phyloP scores from a whole-genome alignment of 202 grass and related monocot genomes.

The Zoysia matrella region DNA sequence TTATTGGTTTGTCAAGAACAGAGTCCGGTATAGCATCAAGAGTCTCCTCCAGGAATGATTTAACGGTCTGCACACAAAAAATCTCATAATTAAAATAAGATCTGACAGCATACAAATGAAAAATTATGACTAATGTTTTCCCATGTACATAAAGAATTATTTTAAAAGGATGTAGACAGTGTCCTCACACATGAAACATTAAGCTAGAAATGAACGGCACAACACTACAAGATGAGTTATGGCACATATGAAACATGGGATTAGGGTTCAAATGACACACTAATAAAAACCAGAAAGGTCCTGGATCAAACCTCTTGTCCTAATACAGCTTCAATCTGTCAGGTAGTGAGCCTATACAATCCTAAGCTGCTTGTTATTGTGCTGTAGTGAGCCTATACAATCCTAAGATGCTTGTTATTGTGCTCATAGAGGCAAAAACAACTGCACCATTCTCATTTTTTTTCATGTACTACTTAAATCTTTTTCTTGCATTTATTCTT shows the following conservation, averaged over 20 bases:
- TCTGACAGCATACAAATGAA: not conserved
- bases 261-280: not conserved
- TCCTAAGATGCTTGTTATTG: not conserved
- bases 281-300: not conserved
- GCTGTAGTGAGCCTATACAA: not conserved
- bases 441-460: not conserved
- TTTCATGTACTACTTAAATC: slow-evolving; percentile 1
- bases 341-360: not conserved
- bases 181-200: not conserved
- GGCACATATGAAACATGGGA: not conserved
- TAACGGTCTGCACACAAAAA: slow-evolving; percentile 64
- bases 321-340: not conserved
- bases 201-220: not conserved
- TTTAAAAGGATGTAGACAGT: not conserved
- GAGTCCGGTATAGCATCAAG: slow-evolving; percentile 65
- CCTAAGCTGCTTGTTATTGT: too few relatives aligned
- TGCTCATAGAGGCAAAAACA: slow-evolving; percentile 20
- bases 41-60: slow-evolving; percentile 87
- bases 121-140: not conserved
- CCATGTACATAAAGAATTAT: not conserved
- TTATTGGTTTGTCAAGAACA: slow-evolving; percentile 67
- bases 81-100: not conserved
- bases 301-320: not conserved
- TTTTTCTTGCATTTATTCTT: not conserved
- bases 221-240: not conserved